Base-by-base conservation (phyloP, 768 basidiomycete species). In the Boletus reticuloceps region DNA sequence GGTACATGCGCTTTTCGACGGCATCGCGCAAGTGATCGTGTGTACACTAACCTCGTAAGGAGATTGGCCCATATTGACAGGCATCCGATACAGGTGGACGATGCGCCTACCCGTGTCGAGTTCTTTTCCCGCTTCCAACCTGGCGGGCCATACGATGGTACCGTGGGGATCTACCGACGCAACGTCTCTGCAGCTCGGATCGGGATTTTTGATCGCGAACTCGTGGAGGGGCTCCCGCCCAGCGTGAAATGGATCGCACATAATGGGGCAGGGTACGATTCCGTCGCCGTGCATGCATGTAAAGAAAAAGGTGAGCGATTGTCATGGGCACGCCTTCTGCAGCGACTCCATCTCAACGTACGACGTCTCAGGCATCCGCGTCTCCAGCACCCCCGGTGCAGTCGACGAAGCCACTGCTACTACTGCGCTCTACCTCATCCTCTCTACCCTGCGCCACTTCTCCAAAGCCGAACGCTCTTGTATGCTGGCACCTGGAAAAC, bases 401-500 rank as follows among this genome's bases (percentile, higher is more conserved):
- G 94, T 96, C 47, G 86, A 95, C 71, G 91, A 94, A 59, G 92
- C 88, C 11, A 94, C 93, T 2, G 94, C 94, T 0, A 94, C 92
- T 1, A 91, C 91, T 0, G 92, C 89, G 0, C 74, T 94, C 32
- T 94, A 88, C 69, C 83, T 96, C 47, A 70, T 95, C 59, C 80
- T 95, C 62, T 87, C 91, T 20, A 80, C 86, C 37, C 68, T 91
- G 43, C 85, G 91, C 41, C 86, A 89, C 58, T 94, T 82, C 68
- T 79, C 88, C 11, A 68, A 78, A 45, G 81, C 80, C 5, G 91
- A 93, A 68, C 72, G 74, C 13, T 74, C 73, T 51, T 75, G 7
- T 82, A 81, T 34, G 72, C 74, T 1, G 74, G 79, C 13, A 78
- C 76, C 53, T 92, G 86, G 85, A 91, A 91, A 56, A 71, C 77